Conservation (phyloP, 106 monocot genomes). For the Apostasia ramifera region DNA sequence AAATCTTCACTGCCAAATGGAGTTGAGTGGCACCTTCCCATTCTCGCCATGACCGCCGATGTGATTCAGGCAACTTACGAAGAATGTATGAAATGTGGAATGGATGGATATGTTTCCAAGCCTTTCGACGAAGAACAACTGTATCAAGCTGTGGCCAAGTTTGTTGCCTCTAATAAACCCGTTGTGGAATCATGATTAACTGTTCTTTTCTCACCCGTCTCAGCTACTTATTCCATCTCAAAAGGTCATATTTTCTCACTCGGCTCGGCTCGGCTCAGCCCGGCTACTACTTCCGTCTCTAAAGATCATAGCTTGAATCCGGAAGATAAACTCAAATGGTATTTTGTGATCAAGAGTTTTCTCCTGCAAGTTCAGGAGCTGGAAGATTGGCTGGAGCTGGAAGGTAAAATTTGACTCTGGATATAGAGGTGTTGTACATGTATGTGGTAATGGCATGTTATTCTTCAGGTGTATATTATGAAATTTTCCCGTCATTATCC, state of each 20-base stretch:
- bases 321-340: no score
- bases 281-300: no score
- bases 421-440: background rate
- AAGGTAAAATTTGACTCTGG: background rate
- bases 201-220: no score
- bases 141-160: constrained; percentile 72
- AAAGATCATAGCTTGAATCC: no score
- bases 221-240: no score
- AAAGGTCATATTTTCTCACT: no score
- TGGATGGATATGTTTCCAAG: constrained; percentile 97
- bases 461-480: no score
- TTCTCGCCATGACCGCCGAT: constrained; percentile 97
- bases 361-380: background rate
- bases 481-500: no score
- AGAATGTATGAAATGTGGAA: constrained; percentile 85
- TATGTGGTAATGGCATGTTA: background rate
- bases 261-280: no score
- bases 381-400: background rate
- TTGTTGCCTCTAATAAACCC: constrained; percentile 28
- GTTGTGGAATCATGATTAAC: constrained; percentile 4
- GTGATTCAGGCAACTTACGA: constrained; percentile 95
- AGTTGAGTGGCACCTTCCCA: constrained; percentile 54
- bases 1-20: background rate
- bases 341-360: background rate
- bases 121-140: constrained; percentile 90